Conservation (phyloP, 345 rosid genomes). For the Boechera retrofracta region DNA sequence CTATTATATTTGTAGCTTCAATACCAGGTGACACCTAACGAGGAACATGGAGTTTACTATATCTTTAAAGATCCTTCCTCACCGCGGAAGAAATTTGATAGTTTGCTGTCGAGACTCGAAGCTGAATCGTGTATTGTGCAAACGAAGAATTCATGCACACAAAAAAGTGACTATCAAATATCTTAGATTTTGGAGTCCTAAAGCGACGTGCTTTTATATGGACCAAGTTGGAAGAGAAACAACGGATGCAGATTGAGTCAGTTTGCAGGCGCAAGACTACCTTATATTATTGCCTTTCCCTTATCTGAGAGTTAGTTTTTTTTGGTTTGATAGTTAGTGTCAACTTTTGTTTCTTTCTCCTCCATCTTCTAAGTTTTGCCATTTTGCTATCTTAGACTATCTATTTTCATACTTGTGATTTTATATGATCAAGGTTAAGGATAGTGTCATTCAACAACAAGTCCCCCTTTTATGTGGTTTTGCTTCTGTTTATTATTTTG, state of each 20-base stretch:
- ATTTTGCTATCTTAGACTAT: no score
- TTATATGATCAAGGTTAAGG: no score
- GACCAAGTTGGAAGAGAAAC: conserved; percentile 6
- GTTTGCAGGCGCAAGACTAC: neutral
- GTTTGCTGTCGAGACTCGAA: neutral
- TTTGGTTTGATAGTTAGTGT: neutral
- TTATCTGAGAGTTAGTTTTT: neutral
- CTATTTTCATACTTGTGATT: no score
- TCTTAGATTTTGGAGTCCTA: neutral
- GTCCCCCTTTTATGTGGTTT: no score
- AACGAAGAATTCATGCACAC: neutral
- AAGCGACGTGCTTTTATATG: neutral
- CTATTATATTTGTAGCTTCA: no score
- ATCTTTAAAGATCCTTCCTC: neutral
- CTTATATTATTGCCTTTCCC: neutral
- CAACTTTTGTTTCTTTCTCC: no score
- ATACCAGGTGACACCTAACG: no score
- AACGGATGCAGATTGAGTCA: neutral
- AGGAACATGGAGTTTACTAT: no score
- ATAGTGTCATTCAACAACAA: neutral
- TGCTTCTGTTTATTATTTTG: no score
- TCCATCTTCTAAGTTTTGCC: no score
- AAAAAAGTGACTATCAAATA: no score
- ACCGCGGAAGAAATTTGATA: neutral
- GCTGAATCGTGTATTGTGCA: neutral